Conservation (phyloP, 2,329 filamentous ascomycete species). For the Apiospora sp. region DNA sequence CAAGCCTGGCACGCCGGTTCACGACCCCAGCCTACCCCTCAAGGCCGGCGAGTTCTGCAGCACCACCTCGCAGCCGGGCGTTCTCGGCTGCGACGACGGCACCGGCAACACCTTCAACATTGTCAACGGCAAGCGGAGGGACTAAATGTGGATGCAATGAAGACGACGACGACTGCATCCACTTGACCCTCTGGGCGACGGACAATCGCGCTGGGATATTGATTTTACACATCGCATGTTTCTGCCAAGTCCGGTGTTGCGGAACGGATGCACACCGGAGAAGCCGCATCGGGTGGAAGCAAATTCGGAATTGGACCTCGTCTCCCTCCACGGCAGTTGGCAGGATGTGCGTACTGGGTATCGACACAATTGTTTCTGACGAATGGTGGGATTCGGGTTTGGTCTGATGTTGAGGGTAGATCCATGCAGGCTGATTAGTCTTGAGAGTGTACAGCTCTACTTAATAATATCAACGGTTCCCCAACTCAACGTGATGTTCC, state of each 20-base stretch:
- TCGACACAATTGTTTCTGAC: too few relatives aligned
- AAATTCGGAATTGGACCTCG: too few relatives aligned
- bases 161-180: not conserved
- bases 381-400: too few relatives aligned
- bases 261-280: too few relatives aligned
- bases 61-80: conserved; percentile 9
- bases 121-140: conserved; percentile 9
- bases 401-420: too few relatives aligned
- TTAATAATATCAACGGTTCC: too few relatives aligned
- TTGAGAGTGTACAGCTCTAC: too few relatives aligned
- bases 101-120: conserved; percentile 20
- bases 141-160: not conserved
- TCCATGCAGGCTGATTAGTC: too few relatives aligned
- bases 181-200: not conserved
- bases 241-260: not conserved
- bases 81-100: conserved; percentile 11
- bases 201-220: not conserved
- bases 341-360: too few relatives aligned
- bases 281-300: too few relatives aligned
- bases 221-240: not conserved
- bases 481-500: too few relatives aligned
- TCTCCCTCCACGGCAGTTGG: too few relatives aligned
- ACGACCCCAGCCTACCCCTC: conserved; percentile 6
- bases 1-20: conserved; percentile 18
- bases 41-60: conserved; percentile 22